Percentiles rank a stretch among this genome's conserved stretches.
Evolutionary conservation across 352 stramenopile species (phyloP).

Genomic region (Pythium rhizo-oryzae): DNA sequence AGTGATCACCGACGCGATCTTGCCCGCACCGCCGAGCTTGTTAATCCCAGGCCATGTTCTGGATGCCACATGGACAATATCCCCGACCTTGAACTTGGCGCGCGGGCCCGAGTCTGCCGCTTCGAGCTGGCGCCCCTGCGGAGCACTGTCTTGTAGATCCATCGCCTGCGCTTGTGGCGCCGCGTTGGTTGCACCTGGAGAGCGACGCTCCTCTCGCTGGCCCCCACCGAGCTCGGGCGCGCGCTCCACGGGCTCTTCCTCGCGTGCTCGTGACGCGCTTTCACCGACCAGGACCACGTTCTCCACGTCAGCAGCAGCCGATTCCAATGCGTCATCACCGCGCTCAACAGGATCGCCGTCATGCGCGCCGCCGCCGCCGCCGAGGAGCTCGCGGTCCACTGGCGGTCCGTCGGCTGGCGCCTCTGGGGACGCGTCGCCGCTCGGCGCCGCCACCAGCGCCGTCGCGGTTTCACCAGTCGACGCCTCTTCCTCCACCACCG

Average conservation of each 20-base stretch:
- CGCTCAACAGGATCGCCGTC: neutral
- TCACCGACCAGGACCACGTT: neutral
- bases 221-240: neutral
- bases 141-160: neutral
- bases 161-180: neutral
- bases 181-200: neutral
- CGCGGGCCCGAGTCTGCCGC: slow-evolving; percentile 2
- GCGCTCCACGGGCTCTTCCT: neutral
- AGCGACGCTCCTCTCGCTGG: neutral
- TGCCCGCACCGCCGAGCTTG: slow-evolving; percentile 74
- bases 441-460: neutral
- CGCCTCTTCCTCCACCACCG: neutral
- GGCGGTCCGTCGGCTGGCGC: neutral
- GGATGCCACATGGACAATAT: slow-evolving; percentile 31
- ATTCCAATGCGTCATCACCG: neutral
- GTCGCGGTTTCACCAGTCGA: neutral
- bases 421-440: no score
- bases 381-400: neutral
- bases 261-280: neutral
- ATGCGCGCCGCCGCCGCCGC: no score
- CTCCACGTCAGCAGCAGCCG: no score
- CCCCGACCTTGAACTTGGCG: slow-evolving; percentile 27
- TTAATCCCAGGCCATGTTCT: slow-evolving; percentile 90
- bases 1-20: slow-evolving; percentile 48
- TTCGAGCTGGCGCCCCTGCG: neutral